Evolutionary conservation across 768 basidiomycete genomes (phyloP).

Genomic region (Rhizopogon sp.): DNA sequence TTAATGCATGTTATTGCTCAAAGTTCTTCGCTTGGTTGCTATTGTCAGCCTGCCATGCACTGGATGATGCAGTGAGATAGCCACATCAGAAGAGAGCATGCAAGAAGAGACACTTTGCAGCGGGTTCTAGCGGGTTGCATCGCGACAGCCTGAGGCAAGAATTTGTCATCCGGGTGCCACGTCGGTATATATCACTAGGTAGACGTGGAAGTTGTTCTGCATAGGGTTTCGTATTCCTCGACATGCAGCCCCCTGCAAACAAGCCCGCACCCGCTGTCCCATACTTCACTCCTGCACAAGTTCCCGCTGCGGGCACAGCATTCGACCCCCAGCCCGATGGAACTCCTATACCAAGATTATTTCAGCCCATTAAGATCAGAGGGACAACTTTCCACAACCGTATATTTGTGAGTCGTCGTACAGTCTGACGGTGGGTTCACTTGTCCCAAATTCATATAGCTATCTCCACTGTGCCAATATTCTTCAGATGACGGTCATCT

Average conservation of each 20-base stretch:
- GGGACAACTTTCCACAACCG: constrained; percentile 69
- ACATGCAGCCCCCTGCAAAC: constrained; percentile 18
- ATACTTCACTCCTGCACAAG: constrained; percentile 44
- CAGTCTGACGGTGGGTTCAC: neutral
- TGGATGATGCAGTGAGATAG: neutral
- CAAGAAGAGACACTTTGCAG: no score
- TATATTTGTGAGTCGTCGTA: constrained; percentile 52
- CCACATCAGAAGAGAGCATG: neutral
- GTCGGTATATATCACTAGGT: neutral
- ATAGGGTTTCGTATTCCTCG: neutral
- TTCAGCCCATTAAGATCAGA: constrained; percentile 59
- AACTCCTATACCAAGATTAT: constrained; percentile 43
- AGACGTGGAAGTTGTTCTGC: neutral
- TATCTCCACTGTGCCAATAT: constrained; percentile 85
- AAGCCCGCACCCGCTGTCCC: constrained; percentile 34
- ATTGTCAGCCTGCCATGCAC: no score
- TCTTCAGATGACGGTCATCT: constrained; percentile 68
- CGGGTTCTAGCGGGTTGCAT: no score
- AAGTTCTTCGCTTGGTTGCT: neutral
- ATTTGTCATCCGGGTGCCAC: neutral
- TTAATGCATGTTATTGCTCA: neutral
- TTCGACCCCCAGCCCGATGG: constrained; percentile 34
- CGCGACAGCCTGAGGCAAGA: no score
- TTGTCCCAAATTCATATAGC: neutral
- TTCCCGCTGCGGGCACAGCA: constrained; percentile 40